phyloP scores from a whole-genome alignment of 1,284 basidiomycete species.

The Ceratobasidium sp. region DNA sequence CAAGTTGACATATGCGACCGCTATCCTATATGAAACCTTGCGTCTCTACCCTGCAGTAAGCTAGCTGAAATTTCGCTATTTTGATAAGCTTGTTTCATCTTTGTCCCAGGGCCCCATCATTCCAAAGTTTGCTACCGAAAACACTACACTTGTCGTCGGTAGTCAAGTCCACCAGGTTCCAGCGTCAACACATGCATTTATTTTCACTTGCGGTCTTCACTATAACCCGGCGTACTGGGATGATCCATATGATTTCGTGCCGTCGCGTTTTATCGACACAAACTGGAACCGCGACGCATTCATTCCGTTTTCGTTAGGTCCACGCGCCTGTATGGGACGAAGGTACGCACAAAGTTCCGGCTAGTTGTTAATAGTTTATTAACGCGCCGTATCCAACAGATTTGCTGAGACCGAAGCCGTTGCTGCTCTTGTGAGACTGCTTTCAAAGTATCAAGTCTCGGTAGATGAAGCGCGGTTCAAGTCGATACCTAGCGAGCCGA shows the following conservation, averaged over 20 bases:
- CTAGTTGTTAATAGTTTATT: no score
- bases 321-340: slow-evolving; percentile 10
- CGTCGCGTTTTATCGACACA: slow-evolving; percentile 61
- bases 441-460: slow-evolving; percentile 18
- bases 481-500: neutral
- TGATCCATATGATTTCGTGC: slow-evolving; percentile 63
- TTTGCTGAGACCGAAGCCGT: slow-evolving; percentile 27
- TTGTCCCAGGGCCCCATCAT: slow-evolving; percentile 62
- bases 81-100: slow-evolving; percentile 62
- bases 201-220: slow-evolving; percentile 62
- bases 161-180: slow-evolving; percentile 57
- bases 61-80: slow-evolving; percentile 52
- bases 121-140: slow-evolving; percentile 63
- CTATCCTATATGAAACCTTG: slow-evolving; percentile 68
- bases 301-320: slow-evolving; percentile 63
- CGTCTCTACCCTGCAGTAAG: slow-evolving; percentile 68
- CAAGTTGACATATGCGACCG: slow-evolving; percentile 59
- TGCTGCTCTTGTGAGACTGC: neutral
- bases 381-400: neutral
- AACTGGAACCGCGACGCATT: slow-evolving; percentile 64
- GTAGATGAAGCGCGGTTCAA: slow-evolving; percentile 11
- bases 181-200: slow-evolving; percentile 57
- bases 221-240: slow-evolving; percentile 64
- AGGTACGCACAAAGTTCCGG: neutral
- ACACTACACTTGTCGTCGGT: slow-evolving; percentile 55